Evolutionary conservation across 78 protist genomes (phyloP).

Genomic region (Dictyostelium citrinum): DNA sequence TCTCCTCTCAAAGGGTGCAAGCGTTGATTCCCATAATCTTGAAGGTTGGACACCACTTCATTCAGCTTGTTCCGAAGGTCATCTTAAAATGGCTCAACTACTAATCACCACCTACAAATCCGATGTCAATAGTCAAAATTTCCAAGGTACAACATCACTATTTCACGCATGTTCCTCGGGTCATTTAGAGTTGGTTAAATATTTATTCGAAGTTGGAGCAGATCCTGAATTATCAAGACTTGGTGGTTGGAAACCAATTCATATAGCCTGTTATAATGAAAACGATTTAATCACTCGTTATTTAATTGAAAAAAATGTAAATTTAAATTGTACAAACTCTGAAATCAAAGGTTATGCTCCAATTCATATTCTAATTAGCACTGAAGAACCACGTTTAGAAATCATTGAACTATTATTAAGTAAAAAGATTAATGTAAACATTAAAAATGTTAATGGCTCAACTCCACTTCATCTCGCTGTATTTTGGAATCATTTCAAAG

Average conservation of each 20-base stretch:
- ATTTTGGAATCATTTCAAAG: conserved; percentile 75
- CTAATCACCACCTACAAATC: not conserved
- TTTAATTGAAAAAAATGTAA: conserved; percentile 23
- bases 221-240: conserved; percentile 28
- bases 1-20: conserved; percentile 13
- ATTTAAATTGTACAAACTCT: conserved; percentile 29
- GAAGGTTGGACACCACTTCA: conserved; percentile 81
- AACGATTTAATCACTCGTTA: conserved; percentile 30
- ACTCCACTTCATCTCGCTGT: conserved; percentile 71
- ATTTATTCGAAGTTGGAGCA: not conserved
- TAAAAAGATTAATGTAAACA: conserved; percentile 32
- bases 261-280: conserved; percentile 71
- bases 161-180: conserved; percentile 48
- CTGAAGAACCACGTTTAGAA: conserved; percentile 65
- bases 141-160: conserved; percentile 65
- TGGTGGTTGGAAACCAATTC: conserved; percentile 74
- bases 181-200: conserved; percentile 11
- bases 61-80: conserved; percentile 72
- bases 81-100: conserved; percentile 17
- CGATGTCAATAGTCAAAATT: conserved; percentile 31
- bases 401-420: conserved; percentile 41
- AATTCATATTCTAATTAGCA: conserved; percentile 45
- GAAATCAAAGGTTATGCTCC: conserved; percentile 76
- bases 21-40: conserved; percentile 29
- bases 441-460: conserved; percentile 59